Conservation (phyloP, 2,329 filamentous ascomycete genomes). For the Alternaria burnsii region DNA sequence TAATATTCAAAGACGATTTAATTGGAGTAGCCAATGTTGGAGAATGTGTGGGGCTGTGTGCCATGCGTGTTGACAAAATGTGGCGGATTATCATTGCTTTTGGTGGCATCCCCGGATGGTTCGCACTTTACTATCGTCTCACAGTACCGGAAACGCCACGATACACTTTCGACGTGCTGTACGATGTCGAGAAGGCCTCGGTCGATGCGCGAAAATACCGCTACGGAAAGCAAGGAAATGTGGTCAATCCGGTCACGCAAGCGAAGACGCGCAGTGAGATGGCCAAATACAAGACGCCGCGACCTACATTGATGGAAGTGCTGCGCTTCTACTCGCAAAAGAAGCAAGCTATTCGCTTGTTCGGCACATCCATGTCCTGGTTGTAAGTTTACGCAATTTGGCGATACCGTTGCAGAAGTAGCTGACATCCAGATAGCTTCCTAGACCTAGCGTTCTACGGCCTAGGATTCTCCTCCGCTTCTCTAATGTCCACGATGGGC, state of each 20-base stretch:
- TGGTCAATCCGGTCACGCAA: constrained; percentile 71
- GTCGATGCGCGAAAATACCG: constrained; percentile 79
- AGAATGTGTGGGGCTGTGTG: constrained; percentile 70
- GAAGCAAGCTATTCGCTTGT: constrained; percentile 74
- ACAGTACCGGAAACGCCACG: constrained; percentile 89
- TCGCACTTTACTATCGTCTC: constrained; percentile 85
- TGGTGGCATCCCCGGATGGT: constrained; percentile 79
- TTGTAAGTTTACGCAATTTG: constrained; percentile 55
- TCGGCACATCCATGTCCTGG: constrained; percentile 84
- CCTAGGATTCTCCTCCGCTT: constrained; percentile 77
- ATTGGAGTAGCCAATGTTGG: constrained; percentile 59
- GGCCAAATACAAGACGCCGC: constrained; percentile 45
- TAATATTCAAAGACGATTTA: constrained; percentile 74
- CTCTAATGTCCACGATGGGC: constrained; percentile 75
- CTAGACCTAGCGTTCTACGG: constrained; percentile 67
- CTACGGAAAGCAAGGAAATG: constrained; percentile 64
- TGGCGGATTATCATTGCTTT: constrained; percentile 84
- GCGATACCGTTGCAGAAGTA: neutral
- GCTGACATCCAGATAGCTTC: constrained; percentile 49
- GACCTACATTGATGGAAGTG: constrained; percentile 66
- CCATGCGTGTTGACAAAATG: constrained; percentile 82
- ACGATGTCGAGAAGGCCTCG: constrained; percentile 69
- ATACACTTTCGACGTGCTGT: constrained; percentile 84
- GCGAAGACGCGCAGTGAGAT: constrained; percentile 60
- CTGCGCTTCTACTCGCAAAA: constrained; percentile 71